A percentile compares a stretch with the other conserved stretches of the same genome.
These are phyloP conservation scores for Colletotrichum gigasporum DNA, from an alignment of 2,329 filamentous ascomycete species.

Conservation along the genomic window DNA sequence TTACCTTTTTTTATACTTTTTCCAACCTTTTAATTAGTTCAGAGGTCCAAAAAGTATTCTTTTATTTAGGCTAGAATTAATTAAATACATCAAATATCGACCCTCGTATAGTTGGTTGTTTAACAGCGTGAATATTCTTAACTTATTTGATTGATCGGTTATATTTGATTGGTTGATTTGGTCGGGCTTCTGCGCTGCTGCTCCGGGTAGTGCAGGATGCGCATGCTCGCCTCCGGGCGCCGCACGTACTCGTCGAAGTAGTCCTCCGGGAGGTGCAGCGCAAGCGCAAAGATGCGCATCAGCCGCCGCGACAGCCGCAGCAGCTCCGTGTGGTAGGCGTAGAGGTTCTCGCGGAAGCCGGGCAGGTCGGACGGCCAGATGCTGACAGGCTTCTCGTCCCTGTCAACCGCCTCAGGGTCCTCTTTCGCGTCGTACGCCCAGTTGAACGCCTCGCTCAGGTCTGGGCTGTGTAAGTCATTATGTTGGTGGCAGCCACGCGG, in stretches of 20 bases:
- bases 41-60: too few species aligned
- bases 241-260: conserved; percentile 48
- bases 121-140: too few species aligned
- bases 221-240: conserved; percentile 43
- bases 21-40: too few species aligned
- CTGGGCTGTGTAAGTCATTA: conserved; percentile 35
- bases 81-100: too few species aligned
- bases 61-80: too few species aligned
- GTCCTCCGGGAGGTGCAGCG: conserved; percentile 49
- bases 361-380: conserved; percentile 44
- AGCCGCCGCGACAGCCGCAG: conserved; percentile 47
- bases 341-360: conserved; percentile 46
- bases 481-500: not conserved
- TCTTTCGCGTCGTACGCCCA: conserved; percentile 43
- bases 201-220: conserved; percentile 53
- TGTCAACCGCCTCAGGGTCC: conserved; percentile 39
- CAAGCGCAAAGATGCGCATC: conserved; percentile 50
- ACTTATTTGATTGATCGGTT: too few species aligned
- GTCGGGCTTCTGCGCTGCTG: conserved; percentile 35
- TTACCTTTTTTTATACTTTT: too few species aligned
- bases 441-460: conserved; percentile 45
- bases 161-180: too few species aligned
- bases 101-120: too few species aligned
- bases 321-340: conserved; percentile 45
- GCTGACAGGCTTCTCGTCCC: conserved; percentile 35